Evolutionary conservation across 768 basidiomycete species (phyloP), one percentile per base, ranked within the genome.

Genomic region (Dentipellis fragilis): DNA sequence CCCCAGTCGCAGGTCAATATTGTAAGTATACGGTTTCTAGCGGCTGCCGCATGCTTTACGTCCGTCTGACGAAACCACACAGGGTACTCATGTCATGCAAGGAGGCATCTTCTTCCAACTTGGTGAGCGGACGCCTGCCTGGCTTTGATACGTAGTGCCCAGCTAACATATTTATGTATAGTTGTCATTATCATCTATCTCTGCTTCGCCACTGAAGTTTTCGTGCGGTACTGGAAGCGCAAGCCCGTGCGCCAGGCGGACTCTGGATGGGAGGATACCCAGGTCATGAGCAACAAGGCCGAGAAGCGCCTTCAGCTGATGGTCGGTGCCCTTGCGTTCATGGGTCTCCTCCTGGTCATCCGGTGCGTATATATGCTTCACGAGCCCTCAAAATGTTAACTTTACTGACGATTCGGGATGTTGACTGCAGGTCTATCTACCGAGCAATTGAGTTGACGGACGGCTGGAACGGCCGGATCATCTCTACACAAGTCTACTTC

Each of bases 21-120:
- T 14, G 9, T 51, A 7, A 45, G 42, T 45, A 17, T 16, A 19
- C 52, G 47, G 36, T 47, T 53, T 39, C 6, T 1, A 14, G 49
- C 47, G 23, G 1, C 52, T 5, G 47, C 29, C 29, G 29, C 29
- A 6, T 29, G 29, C 3, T 29, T 3, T 29, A 29, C 29, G 6
- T 6, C 29, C 29, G 29, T 29, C 29, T 29, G 29, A 29, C 29
- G 29, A 29, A 29, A 29, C 29, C 45, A 10, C 8, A 14, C 47
- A 65, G 65, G 67, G 66, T n/a, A 63, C 62, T 36, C 34, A 67
- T 60, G 61, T 67, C 49, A 67, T 67, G 59, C 60, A 68, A 1
- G 70, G 57, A 10, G 68, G 69, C 34, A 66, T 64, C 19, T 48
- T 64, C 37, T 59, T 68, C 49, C 66, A 66, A 40, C 48, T 67